Base-by-base conservation (phyloP, 2,329 filamentous ascomycete genomes). In the Epichloe elymi region DNA sequence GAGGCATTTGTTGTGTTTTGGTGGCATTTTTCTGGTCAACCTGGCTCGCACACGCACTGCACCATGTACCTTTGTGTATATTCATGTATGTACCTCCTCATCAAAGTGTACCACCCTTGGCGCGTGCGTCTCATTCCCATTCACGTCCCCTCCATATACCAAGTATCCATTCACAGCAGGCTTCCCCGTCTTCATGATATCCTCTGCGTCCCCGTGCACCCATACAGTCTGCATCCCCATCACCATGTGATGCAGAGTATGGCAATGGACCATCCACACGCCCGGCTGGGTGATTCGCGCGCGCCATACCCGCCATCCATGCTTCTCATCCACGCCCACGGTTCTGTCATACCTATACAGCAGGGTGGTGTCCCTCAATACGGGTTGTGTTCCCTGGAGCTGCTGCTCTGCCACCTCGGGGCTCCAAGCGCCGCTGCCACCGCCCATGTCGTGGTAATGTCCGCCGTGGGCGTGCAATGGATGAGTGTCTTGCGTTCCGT, bases 211-310 rank as follows among this genome's bases (percentile, higher is more conserved):
- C 5, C 63, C 63, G 55, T 60, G 58, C 5, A 60, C 51, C 59
- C 56, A 58, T 15, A 61, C 55, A 12, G 51, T 60, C 36, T 57
- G 49, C 70, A 65, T 63, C 57, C 73, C 56, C 53, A 80, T 80
- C 17, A 77, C 64, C 70, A 79, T 77, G 59, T 82, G 79, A 50
- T 74, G 72, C 47, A 76, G 55, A 15, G 76, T 72, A 59, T 82
- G 79, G 55, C 79, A 82, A 60, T 82, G 79, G 55, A 82, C 66
- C 75, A 82, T 76, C 77, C 77, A 82, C 3, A 76, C 76, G 0
- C 79, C 79, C 0, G 53, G 43, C 30, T 54, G 39, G 12, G 67
- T 61, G 1, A 74, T 60, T 4, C 67, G 59, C 1, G 82, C 62
- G 10, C 80, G 67, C 80, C 79, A 83, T 0, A 71, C 79, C 19